Conservation (phyloP, 75 land plant species). For the Pseudotsuga menziesii region DNA sequence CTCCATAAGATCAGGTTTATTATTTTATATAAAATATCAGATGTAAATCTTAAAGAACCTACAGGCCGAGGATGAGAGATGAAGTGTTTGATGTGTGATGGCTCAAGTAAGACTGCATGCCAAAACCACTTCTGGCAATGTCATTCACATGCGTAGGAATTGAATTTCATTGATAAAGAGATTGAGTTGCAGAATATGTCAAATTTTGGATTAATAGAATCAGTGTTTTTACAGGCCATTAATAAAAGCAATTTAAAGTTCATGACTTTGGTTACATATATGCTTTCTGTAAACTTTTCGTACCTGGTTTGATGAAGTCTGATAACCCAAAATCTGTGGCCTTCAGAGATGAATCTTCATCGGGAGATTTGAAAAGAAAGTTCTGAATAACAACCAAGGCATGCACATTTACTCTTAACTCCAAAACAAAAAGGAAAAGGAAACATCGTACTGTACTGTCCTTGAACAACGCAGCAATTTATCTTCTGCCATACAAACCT, state of each 20-base stretch:
- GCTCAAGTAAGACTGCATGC: background rate
- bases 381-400: constrained; percentile 11
- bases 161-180: background rate
- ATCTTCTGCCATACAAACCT: constrained; percentile 15
- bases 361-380: constrained; percentile 20
- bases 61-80: too few relatives aligned
- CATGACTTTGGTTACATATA: background rate
- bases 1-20: background rate
- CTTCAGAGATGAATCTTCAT: constrained; percentile 13
- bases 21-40: background rate
- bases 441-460: background rate
- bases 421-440: background rate
- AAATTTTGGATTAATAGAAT: background rate
- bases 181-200: background rate
- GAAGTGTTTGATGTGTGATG: background rate
- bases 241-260: background rate
- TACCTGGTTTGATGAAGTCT: constrained; percentile 26
- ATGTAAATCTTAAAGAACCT: background rate
- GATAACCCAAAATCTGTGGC: constrained; percentile 23
- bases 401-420: background rate
- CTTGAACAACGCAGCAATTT: background rate
- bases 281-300: background rate
- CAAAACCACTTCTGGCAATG: background rate
- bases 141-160: background rate
- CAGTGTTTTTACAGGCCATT: background rate